phyloP scores from a whole-genome alignment of 176 grass and related monocot species.

The Zea mays region Zm-B73-REFERENCE-NAM-5.0 NC_050098.1:210006501-210007000 shows the following conservation, averaged over 20 bases:
- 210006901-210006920: too few relatives aligned
- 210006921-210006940: too few relatives aligned
- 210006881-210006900: too few relatives aligned
- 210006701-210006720: constrained; percentile 12
- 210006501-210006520: constrained; percentile 15
- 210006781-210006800: too few relatives aligned
- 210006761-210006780: not conserved
- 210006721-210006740: constrained; percentile 8
- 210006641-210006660: constrained; percentile 59
- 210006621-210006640: constrained; percentile 62
- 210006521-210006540: constrained; percentile 22
- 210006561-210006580: constrained; percentile 60
- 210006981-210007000: not conserved
- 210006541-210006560: constrained; percentile 53
- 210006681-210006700: constrained; percentile 5
- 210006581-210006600: constrained; percentile 76
- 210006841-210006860: too few relatives aligned
- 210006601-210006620: constrained; percentile 86
- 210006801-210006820: too few relatives aligned
- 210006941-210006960: too few relatives aligned
- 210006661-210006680: not conserved
- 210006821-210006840: too few relatives aligned
- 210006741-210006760: not conserved
- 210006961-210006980: too few relatives aligned
- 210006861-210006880: too few relatives aligned